A percentile compares a stretch with the other conserved stretches of the same genome.
Conservation (phyloP, 2,329 filamentous ascomycete species). For the Aaosphaeria pasadenensis region DNA sequence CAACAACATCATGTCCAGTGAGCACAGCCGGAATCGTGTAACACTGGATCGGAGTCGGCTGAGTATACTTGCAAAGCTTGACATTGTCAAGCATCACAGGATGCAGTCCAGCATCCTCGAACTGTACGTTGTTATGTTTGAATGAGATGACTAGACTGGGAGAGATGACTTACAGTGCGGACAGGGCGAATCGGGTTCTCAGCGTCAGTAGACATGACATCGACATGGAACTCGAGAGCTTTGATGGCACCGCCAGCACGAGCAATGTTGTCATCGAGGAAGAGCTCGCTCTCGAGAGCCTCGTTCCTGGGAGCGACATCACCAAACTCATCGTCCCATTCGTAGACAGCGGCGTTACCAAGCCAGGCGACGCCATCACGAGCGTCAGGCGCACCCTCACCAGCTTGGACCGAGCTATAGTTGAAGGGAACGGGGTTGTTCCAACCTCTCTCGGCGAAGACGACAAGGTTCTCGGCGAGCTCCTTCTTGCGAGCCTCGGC, state of each 20-base stretch:
- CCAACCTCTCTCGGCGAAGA: constrained; percentile 45
- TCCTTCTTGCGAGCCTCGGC: constrained; percentile 1
- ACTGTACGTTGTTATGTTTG: constrained; percentile 43
- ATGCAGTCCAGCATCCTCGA: constrained; percentile 78
- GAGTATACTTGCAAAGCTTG: constrained; percentile 64
- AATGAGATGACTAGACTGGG: not conserved
- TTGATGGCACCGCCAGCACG: constrained; percentile 62
- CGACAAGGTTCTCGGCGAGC: constrained; percentile 20
- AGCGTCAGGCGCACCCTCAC: constrained; percentile 18
- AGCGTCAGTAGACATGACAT: constrained; percentile 2
- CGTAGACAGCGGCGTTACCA: constrained; percentile 65
- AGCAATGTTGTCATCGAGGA: constrained; percentile 54
- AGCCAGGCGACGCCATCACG: constrained; percentile 41
- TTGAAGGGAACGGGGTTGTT: constrained; percentile 46
- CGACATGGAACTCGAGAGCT: constrained; percentile 56
- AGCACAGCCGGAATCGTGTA: constrained; percentile 80
- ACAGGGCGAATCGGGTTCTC: constrained; percentile 45
- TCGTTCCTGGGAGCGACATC: constrained; percentile 73
- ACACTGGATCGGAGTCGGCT: constrained; percentile 82
- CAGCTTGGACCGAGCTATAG: constrained; percentile 41
- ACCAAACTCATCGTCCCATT: constrained; percentile 82
- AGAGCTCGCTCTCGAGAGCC: constrained; percentile 73
- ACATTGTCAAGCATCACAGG: constrained; percentile 75
- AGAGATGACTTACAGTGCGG: constrained; percentile 15
- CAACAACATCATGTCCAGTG: constrained; percentile 77